Evolutionary conservation across 805 yeast genomes (phyloP), one percentile per base, ranked within the genome.

Genomic region (Candida glaebosa): DNA sequence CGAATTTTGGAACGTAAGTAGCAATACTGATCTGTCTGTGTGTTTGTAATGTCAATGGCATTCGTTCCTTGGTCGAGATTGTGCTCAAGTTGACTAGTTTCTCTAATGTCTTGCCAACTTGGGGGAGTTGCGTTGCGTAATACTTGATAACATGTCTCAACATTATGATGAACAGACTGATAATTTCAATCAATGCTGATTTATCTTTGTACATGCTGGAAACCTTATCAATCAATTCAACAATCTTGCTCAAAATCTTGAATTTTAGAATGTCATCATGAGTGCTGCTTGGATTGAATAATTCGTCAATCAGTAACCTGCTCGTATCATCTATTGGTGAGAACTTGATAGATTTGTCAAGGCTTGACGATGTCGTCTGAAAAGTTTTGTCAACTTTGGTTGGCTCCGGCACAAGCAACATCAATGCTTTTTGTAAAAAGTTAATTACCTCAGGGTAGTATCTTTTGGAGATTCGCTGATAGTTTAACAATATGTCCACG

Each of bases 21-120:
- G 89, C 82, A 56, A 93, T 85, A 3, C 96, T 85, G 42, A 93
- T 58, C 18, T 95, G 88, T 56, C 78, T 79, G 68, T 90, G 97
- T 5, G 78, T 67, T 66, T 93, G 99, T 47, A 93, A 73, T 12
- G 79, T 69, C 53, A 93, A 75, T 43, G 97, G 96, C 43, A 60
- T 67, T 34, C 67, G 53, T 35, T 58, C 56, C 8, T 40, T 45
- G 9, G 32, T 12, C 35, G 53, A 41, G 47, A 72, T 67, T 15
- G 40, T 43, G 5, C 77, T 63, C 48, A 82, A 70, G 42, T 70
- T 75, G 36, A 60, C 47, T 30, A 84, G 58, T 51, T 77, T 82
- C 18, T 57, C 58, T 26, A 83, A 56, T 44, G 80, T 75, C 4
- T 65, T 61, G 4, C 67, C 50, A 5, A 78, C 47, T 7, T 39